Conservation (phyloP, 2,329 filamentous ascomycete genomes). For the Tolypocladium ophioglossoides region DNA sequence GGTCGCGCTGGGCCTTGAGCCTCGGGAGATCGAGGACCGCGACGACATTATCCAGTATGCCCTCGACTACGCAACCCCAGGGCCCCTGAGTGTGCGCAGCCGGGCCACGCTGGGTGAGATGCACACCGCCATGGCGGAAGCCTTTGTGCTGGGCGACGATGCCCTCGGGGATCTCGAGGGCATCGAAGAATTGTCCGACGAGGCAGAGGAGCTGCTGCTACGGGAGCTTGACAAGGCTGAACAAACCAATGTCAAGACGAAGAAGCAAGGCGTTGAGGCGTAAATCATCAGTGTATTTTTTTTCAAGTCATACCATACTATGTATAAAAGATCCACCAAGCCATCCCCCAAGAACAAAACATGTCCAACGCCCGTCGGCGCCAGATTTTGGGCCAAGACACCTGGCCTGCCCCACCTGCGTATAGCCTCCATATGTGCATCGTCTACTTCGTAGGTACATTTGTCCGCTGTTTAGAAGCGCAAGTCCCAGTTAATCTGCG, state of each 20-base stretch:
- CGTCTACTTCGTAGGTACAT: background rate
- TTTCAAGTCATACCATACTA: background rate
- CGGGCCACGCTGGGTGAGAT: slow-evolving; percentile 27
- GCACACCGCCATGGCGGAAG: slow-evolving; percentile 28
- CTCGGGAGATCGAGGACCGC: slow-evolving; percentile 22
- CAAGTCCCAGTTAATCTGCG: slow-evolving; percentile 70
- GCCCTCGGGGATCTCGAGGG: slow-evolving; percentile 25
- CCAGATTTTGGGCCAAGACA: background rate
- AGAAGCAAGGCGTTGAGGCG: slow-evolving; percentile 1
- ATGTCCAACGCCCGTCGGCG: background rate
- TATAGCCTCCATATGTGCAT: background rate
- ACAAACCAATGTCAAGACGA: slow-evolving; percentile 6
- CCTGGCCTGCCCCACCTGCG: background rate
- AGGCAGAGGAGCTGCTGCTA: slow-evolving; percentile 22
- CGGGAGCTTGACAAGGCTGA: slow-evolving; percentile 20
- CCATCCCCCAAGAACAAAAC: background rate
- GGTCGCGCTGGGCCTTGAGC: slow-evolving; percentile 48
- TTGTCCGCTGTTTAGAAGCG: slow-evolving; percentile 37
- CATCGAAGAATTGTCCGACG: slow-evolving; percentile 27
- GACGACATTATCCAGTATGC: slow-evolving; percentile 29
- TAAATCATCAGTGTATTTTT: background rate
- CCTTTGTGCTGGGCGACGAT: slow-evolving; percentile 36
- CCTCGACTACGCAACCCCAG: slow-evolving; percentile 30
- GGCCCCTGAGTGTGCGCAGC: slow-evolving; percentile 24
- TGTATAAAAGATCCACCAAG: background rate